Base-by-base conservation (phyloP, 768 basidiomycete species). In the Suillus alpinus region DNA sequence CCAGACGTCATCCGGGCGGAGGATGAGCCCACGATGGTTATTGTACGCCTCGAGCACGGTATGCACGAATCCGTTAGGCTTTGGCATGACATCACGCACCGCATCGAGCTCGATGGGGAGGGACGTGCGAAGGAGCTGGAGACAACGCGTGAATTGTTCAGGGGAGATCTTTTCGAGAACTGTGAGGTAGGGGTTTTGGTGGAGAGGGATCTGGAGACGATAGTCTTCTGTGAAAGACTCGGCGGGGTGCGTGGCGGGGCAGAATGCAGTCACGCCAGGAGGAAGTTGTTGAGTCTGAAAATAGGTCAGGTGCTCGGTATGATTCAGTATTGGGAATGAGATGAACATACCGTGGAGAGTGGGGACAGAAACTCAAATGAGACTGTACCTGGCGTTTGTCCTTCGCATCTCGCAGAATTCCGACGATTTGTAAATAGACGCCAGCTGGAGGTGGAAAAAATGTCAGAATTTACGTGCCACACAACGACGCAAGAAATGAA, bases 1-100 rank as follows among this genome's bases (percentile, higher is more conserved):
- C 79, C 79, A 80, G 26, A 80, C 69, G 61, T 80, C 79, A 58
- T 80, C 79, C 0, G 78, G 79, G 13, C 79, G 65, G n/a, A 78
- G 66, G 16, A 75, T 61, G 31, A 81, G 66, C 4, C 68, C 65
- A 44, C 73, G 76, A 58, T 78, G 76, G 4, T 68, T 36, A 50
- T 73, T 76, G 59, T 77, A 78, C 0, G 76, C 75, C 39, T 63
- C 52, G 4, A 75, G 39, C n/a, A 74, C 66, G 18, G 73, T 72
- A 16, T 69, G 61, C 2, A 76, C 73, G 51, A 78, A 75, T 5
- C 77, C 76, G 60, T 77, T 66, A 6, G 43, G 59, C 29, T 53
- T 49, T 31, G 63, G 63, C 31, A 68, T 18, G 8, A 67, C 56
- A 6, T 53, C 50, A n/a, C 69, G 65, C 23, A 70, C 58, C 1